These are phyloP conservation scores for Mediolabrus comicus DNA, from an alignment of 108 stramenopile species.

Conservation along the genomic window DNA sequence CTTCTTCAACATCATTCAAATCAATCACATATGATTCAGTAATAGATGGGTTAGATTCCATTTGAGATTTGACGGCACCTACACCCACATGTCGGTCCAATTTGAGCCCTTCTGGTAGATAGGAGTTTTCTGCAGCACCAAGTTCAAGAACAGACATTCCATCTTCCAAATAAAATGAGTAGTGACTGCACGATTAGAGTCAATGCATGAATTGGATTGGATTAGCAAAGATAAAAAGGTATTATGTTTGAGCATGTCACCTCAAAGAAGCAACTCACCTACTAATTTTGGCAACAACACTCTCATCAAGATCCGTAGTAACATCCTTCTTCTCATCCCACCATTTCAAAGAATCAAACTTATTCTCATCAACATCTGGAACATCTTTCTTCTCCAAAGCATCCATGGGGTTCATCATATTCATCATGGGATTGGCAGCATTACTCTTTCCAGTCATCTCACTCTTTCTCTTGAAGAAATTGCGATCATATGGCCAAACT, in stretches of 20 bases:
- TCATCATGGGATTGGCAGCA: conserved; percentile 25
- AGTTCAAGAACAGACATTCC: conserved; percentile 85
- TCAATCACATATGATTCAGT: conserved; percentile 70
- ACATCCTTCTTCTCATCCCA: conserved; percentile 69
- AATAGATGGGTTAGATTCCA: conserved; percentile 76
- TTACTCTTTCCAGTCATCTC: conserved; percentile 43
- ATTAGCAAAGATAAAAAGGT: background rate
- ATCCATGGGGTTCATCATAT: conserved; percentile 43
- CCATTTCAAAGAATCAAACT: conserved; percentile 60
- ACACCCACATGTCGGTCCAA: conserved; percentile 76
- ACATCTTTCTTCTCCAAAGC: conserved; percentile 11
- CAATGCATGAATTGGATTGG: background rate
- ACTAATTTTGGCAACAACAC: conserved; percentile 64
- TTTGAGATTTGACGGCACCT: conserved; percentile 56
- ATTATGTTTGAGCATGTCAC: background rate
- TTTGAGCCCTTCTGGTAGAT: conserved; percentile 69
- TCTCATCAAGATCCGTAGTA: conserved; percentile 63
- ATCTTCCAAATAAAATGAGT: conserved; percentile 71
- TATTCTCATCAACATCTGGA: conserved; percentile 37
- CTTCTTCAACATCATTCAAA: conserved; percentile 79
- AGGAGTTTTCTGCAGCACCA: conserved; percentile 85
- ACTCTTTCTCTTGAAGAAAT: conserved; percentile 61
- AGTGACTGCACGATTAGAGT: conserved; percentile 52
- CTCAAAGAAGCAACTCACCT: conserved; percentile 44
- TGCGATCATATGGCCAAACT: conserved; percentile 81